Evolutionary conservation across 2,329 filamentous ascomycete species (phyloP).

Genomic region (Nemania sp.): DNA sequence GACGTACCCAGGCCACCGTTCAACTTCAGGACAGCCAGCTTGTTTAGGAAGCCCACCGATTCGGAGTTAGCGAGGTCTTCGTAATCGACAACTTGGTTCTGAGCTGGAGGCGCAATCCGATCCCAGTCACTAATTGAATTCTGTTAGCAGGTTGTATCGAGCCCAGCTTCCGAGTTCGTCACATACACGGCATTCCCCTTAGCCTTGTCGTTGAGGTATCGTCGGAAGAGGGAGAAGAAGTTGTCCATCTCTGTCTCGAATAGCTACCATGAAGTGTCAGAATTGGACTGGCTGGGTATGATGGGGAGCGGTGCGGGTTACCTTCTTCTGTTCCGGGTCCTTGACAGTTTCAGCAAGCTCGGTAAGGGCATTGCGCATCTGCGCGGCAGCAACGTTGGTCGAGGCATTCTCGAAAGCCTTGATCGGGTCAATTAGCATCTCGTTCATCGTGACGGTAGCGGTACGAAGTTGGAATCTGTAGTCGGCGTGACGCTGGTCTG

Average conservation of each 20-base stretch:
- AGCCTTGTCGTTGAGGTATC: constrained; percentile 98
- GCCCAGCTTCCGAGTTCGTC: constrained; percentile 2
- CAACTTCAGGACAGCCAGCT: constrained; percentile 97
- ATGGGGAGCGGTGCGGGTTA: constrained; percentile 45
- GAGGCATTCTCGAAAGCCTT: constrained; percentile 99
- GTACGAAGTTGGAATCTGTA: neutral
- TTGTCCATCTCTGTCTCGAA: constrained; percentile 99
- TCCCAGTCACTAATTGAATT: constrained; percentile 79
- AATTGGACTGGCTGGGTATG: neutral
- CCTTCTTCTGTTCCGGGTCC: constrained; percentile 83
- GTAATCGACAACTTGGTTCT: constrained; percentile 94
- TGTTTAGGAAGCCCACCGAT: constrained; percentile 92
- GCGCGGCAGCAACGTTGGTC: constrained; percentile 94
- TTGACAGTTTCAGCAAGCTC: constrained; percentile 87
- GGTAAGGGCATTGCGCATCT: constrained; percentile 98
- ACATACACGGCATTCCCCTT: constrained; percentile 88
- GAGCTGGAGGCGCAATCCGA: constrained; percentile 90
- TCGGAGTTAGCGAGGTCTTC: constrained; percentile 86
- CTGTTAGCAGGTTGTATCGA: constrained; percentile 10
- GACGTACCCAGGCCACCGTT: constrained; percentile 99
- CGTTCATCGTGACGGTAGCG: constrained; percentile 13
- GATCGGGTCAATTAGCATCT: constrained; percentile 41
- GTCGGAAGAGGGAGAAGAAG: constrained; percentile 98
- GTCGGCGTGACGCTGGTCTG: neutral
- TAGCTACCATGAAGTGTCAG: constrained; percentile 56